Evolutionary conservation across 306 rosid species (phyloP).

Genomic region (Amphicarpaea edgeworthii): DNA sequence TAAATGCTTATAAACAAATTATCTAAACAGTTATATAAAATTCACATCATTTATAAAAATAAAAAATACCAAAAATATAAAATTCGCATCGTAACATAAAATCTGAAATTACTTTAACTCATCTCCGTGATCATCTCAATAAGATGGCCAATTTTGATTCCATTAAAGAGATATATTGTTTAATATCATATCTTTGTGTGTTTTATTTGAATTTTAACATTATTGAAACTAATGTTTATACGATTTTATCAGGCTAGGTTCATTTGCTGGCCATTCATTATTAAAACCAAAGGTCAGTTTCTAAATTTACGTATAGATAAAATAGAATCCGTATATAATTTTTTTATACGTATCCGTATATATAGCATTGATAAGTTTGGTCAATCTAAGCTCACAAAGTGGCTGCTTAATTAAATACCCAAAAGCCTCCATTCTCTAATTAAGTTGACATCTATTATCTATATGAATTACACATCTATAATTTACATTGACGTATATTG

Average conservation of each 20-base stretch:
- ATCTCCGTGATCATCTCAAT: not conserved
- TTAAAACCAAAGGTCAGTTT: not conserved
- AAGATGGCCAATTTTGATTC: not conserved
- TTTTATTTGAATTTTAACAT: not conserved
- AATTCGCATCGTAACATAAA: not conserved
- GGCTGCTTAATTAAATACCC: not conserved
- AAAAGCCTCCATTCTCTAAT: not conserved
- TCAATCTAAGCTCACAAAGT: not conserved
- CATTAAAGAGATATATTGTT: not conserved
- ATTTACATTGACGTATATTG: too few species aligned
- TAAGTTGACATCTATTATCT: not conserved
- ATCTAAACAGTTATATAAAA: too few species aligned
- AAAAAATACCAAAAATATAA: too few species aligned
- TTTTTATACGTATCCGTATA: too few species aligned
- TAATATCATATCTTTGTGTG: not conserved
- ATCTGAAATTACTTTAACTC: not conserved
- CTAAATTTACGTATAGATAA: not conserved
- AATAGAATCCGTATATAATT: not conserved
- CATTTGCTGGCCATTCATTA: not conserved
- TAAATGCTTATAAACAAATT: too few species aligned
- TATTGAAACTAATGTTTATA: not conserved
- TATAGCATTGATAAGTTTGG: not conserved
- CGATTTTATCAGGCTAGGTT: not conserved
- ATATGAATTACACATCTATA: not conserved
- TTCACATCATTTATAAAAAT: too few species aligned